Conservation (phyloP, 2,329 filamentous ascomycete genomes). For the Pseudophaeomoniella oleicola region DNA sequence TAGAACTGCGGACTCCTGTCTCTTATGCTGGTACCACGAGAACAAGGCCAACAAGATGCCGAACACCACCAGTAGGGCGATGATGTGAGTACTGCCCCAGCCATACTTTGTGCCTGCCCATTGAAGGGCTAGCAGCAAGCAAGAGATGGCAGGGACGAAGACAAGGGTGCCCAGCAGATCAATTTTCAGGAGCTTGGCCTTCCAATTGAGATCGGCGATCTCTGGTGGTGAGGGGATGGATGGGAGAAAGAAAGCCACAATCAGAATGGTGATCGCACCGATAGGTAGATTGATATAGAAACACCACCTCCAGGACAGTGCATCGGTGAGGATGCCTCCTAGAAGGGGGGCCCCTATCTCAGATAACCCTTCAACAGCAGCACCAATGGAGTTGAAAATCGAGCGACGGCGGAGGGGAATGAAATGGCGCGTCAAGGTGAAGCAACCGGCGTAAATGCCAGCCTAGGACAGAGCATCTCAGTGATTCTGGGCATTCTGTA, state of each 20-base stretch:
- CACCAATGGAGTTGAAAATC: constrained; percentile 12
- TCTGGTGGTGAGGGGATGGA: too few relatives aligned
- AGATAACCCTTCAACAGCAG: constrained; percentile 13
- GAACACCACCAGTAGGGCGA: constrained; percentile 16
- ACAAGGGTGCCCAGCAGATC: constrained; percentile 19
- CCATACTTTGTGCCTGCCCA: constrained; percentile 21
- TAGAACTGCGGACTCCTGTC: constrained; percentile 17
- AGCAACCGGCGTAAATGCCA: constrained; percentile 10
- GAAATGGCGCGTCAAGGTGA: constrained; percentile 8
- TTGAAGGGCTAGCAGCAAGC: constrained; percentile 15
- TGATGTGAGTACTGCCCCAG: constrained; percentile 16
- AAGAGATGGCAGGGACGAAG: constrained; percentile 17
- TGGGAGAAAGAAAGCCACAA: constrained; percentile 8
- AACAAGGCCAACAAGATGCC: constrained; percentile 15
- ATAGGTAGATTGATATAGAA: constrained; percentile 21
- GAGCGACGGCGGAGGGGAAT: constrained; percentile 17
- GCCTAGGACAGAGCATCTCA: constrained; percentile 11
- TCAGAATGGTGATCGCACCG: constrained; percentile 10
- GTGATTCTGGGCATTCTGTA: too few relatives aligned
- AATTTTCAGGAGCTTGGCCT: constrained; percentile 15
- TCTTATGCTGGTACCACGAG: constrained; percentile 14
- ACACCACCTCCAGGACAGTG: constrained; percentile 21
- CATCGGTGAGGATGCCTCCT: constrained; percentile 19
- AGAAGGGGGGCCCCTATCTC: constrained; percentile 16
- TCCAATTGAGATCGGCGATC: constrained; percentile 8